Base-by-base conservation (phyloP, 257 asterid species). In the Schizonepeta tenuifolia region DNA sequence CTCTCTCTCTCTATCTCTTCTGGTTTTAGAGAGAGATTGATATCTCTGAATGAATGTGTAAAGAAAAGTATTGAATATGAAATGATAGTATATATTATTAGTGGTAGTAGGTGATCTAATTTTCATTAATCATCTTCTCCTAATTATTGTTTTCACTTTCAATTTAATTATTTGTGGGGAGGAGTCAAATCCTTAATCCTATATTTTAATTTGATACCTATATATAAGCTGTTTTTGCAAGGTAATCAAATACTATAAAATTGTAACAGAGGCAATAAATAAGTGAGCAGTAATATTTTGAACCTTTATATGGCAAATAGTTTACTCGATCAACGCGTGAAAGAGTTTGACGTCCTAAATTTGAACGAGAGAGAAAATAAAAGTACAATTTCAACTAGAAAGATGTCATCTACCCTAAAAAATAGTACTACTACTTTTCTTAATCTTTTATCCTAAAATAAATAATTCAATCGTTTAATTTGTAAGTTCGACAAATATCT, bases 1-100 rank as follows among this genome's bases (percentile, higher is more conserved):
- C 53, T 70, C 65, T 24, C 40, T 55, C 2, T 56, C 63, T 69
- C 72, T n/a, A n/a, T 58, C 70, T 60, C 70, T 75, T 74, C 60
- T 44, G 20, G 43, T 60, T 78, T 68, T 67, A 77, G 82, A 77
- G 80, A 77, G 80, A 64, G 59, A 10, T 13, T 18, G 36, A 31
- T 31, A 31, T 31, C 36, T 31, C 36, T 31, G 35, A 47, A 6
- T 70, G 69, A 58, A 49, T 57, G 73, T 20, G 61, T 6, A 69
- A 65, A 53, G 78, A 47, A 63, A 70, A 57, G 70, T 69, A 78
- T 21, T 40, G 43, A 53, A 4, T 17, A 58, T 53, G 68, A 57
- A 31, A 47, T 53, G 17, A 57, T 12, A 28, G 20, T 3, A 31
- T 59, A 33, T 70, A 43, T 43, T 71, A 77, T 75, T 60, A 51